Percentiles rank a stretch among this genome's conserved stretches.
These are phyloP conservation scores for Russula sp. DNA, from an alignment of 768 basidiomycete species.

Conservation along the genomic window DNA sequence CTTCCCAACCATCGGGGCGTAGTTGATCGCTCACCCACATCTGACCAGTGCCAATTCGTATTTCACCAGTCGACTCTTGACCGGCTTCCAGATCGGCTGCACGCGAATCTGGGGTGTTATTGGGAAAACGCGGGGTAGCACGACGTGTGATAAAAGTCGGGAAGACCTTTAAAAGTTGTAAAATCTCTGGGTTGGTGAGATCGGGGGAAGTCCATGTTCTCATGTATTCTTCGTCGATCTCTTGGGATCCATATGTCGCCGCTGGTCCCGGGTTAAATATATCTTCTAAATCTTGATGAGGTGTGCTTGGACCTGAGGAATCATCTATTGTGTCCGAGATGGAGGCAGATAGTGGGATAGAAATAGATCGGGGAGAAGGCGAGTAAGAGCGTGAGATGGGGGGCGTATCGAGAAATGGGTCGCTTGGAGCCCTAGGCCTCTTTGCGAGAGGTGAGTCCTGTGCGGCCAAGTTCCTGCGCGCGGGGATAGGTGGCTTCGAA, in stretches of 20 bases:
- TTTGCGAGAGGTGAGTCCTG: conserved; percentile 50
- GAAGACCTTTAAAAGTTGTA: conserved; percentile 67
- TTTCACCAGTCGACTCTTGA: conserved; percentile 54
- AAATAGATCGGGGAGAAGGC: conserved; percentile 48
- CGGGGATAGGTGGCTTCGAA: conserved; percentile 33
- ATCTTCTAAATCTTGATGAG: conserved; percentile 39
- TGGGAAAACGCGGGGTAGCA: conserved; percentile 69
- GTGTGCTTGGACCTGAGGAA: conserved; percentile 40
- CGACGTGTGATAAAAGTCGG: conserved; percentile 72
- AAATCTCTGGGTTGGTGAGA: conserved; percentile 69
- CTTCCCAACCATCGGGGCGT: conserved; percentile 65
- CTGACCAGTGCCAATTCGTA: conserved; percentile 76
- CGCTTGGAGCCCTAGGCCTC: conserved; percentile 70
- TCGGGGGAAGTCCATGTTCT: conserved; percentile 83
- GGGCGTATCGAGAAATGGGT: conserved; percentile 77
- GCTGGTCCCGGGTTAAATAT: conserved; percentile 32
- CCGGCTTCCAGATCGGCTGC: conserved; percentile 68
- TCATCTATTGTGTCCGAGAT: conserved; percentile 42
- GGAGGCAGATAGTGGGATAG: conserved; percentile 36
- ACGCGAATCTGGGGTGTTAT: conserved; percentile 32
- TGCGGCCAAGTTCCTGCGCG: conserved; percentile 38
- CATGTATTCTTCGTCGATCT: conserved; percentile 50
- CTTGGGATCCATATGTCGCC: conserved; percentile 37
- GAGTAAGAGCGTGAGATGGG: conserved; percentile 54
- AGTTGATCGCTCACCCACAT: conserved; percentile 71